Evolutionary conservation across 441 rosid species (phyloP), one percentile per base, ranked within the genome.

Genomic region (Populus hybrid): DNA sequence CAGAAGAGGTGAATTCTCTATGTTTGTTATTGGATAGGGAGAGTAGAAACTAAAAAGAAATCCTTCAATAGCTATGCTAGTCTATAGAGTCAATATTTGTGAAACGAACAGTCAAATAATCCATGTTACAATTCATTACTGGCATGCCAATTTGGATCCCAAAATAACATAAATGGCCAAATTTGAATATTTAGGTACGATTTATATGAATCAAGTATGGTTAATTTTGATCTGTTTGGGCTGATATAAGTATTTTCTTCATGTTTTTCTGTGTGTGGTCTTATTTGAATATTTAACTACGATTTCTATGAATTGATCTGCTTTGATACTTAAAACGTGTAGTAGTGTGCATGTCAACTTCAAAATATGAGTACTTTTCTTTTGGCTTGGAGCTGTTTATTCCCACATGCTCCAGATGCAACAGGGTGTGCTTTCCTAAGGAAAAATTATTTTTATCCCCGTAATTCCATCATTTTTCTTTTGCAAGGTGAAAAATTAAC

Each of bases 401-500:
- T 46, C 57, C 57, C 20, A 46, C 57, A 46, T 46, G 18, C 57
- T 46, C 57, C 57, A 46, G 20, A 46, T 46, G 57, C 57, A 46
- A 46, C 57, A 46, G 57, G 57, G 57, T 46, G 57, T 46, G 18
- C 57, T 46, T 11, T 14, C 57, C 6, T 14, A 14, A 46, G 57
- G 57, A 46, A 21, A 42, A 24, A 38, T 40, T 40, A 40, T 40
- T 38, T 42, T 40, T 24, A 70, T 67, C n/a, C 26, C 8, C 0
- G 28, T 36, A 28, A 18, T 77, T 67, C 68, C 57, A 54, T 64
- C 14, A 20, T 67, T 57, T 34, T 11, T 38, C 46, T 57, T 26
- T 67, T 57, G 69, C 32, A 57, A 32, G 34, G 67, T 23, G 64
- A 67, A 57, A 71, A 71, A 66, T 11, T 40, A 73, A 66, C 36